phyloP scores from a whole-genome alignment of 495 filamentous ascomycete species.

The Penicillium flavigenum region DNA sequence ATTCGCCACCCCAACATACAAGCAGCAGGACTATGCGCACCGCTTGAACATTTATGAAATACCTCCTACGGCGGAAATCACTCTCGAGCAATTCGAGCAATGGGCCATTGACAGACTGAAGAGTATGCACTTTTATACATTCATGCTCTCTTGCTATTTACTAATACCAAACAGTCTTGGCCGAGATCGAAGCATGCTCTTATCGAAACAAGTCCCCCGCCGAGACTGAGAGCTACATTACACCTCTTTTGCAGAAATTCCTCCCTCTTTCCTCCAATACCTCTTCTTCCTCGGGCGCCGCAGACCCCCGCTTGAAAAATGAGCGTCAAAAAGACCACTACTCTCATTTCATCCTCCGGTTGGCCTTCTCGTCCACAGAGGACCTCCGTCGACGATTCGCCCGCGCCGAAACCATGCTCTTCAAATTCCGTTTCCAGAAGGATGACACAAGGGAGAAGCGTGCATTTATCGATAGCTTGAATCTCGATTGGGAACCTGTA shows the following conservation, averaged over 20 bases:
- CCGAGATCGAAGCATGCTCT: slow-evolving; percentile 91
- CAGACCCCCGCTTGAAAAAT: slow-evolving; percentile 52
- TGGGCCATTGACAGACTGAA: slow-evolving; percentile 96
- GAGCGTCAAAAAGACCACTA: slow-evolving; percentile 97
- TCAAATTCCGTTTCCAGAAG: slow-evolving; percentile 70
- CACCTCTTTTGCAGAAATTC: slow-evolving; percentile 77
- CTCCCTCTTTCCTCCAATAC: slow-evolving; percentile 80
- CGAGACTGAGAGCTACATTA: slow-evolving; percentile 79
- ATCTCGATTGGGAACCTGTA: slow-evolving; percentile 79
- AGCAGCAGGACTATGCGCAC: slow-evolving; percentile 74
- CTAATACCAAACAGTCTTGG: slow-evolving; percentile 63
- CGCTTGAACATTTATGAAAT: slow-evolving; percentile 88
- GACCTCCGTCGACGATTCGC: slow-evolving; percentile 88
- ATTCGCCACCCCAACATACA: slow-evolving; percentile 70
- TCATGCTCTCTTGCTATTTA: background rate
- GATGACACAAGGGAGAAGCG: slow-evolving; percentile 69
- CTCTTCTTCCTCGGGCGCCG: slow-evolving; percentile 51
- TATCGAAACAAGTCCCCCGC: slow-evolving; percentile 82
- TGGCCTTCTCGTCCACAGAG: slow-evolving; percentile 89
- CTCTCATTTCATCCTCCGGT: slow-evolving; percentile 91
- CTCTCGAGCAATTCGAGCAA: slow-evolving; percentile 96
- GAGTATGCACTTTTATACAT: slow-evolving; percentile 47
- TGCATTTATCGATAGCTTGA: slow-evolving; percentile 74
- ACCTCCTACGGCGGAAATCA: slow-evolving; percentile 91
- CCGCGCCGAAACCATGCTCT: slow-evolving; percentile 83